Conservation (phyloP, 2,329 filamentous ascomycete genomes). For the Talaromyces sp. region DNA sequence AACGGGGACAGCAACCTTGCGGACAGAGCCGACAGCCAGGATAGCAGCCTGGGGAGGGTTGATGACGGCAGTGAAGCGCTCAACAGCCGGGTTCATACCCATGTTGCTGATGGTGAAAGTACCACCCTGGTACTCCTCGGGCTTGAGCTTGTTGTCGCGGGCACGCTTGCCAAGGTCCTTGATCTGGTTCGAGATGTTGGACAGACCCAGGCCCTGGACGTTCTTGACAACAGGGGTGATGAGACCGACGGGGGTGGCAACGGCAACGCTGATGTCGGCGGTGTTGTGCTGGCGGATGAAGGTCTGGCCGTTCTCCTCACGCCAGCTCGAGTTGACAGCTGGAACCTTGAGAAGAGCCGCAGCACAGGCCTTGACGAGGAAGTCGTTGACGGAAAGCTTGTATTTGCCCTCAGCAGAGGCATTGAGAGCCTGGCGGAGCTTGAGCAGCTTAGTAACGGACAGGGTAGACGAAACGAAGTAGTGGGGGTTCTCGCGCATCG, state of each 20-base stretch:
- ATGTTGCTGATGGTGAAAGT: slow-evolving; percentile 99
- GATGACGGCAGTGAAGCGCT: slow-evolving; percentile 97
- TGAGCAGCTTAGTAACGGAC: slow-evolving; percentile 91
- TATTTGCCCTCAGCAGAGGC: slow-evolving; percentile 83
- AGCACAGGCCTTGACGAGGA: slow-evolving; percentile 93
- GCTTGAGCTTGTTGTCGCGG: slow-evolving; percentile 96
- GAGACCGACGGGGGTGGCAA: slow-evolving; percentile 85
- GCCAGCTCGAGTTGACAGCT: slow-evolving; percentile 92
- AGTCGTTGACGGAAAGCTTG: slow-evolving; percentile 99
- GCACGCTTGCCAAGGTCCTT: slow-evolving; percentile 97
- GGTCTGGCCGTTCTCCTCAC: slow-evolving; percentile 65
- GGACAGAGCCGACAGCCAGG: slow-evolving; percentile 86
- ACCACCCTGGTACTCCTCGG: slow-evolving; percentile 97
- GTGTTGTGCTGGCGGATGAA: slow-evolving; percentile 89
- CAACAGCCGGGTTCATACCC: slow-evolving; percentile 97
- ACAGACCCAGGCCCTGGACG: slow-evolving; percentile 79
- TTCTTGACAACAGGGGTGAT: slow-evolving; percentile 97
- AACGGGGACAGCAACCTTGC: slow-evolving; percentile 86
- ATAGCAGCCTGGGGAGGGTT: slow-evolving; percentile 97
- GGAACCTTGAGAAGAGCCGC: slow-evolving; percentile 90
- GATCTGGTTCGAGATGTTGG: slow-evolving; percentile 80
- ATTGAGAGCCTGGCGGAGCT: slow-evolving; percentile 92
- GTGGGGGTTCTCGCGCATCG: slow-evolving; percentile 89
- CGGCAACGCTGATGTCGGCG: slow-evolving; percentile 92
- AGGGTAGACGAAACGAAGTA: slow-evolving; percentile 92